Evolutionary conservation across 176 grass and related monocot species (phyloP), one percentile per base, ranked within the genome.

Genomic region (Eleusine coracana): DNA sequence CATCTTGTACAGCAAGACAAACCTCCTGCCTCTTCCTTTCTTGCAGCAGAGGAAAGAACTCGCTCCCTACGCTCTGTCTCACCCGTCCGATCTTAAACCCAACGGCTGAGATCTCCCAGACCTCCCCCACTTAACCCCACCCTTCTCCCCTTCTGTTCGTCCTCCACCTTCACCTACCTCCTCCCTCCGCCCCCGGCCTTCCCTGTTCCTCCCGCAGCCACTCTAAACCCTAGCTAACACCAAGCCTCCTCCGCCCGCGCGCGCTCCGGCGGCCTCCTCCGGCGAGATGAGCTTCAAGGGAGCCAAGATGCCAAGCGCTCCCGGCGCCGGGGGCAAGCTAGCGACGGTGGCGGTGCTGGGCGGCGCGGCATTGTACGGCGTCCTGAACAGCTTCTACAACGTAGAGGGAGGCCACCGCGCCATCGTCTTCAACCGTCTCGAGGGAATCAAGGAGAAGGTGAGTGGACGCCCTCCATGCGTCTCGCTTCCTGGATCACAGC

Each of bases 321-420:
- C 76, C n/a, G 80, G 67, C 29, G 91, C 55, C 1, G 72, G 44
- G 18, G 29, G 79, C 10, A 36, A 46, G 50, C 56, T 94, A 45
- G 49, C 73, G 9, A 94, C 85, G 80, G 83, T 89, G 46, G 87
- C 72, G 80, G 44, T 92, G 64, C 40, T 87, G 0, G 94, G 92
- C 59, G 90, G 94, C 88, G 80, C 80, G 18, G 69, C 78, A 64
- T 44, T 90, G 67, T 89, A 87, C 63, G 86, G 83, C 31, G 88
- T 34, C 63, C 0, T 85, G 18, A 88, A 91, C 70, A 89, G 90
- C 77, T 71, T 97, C 77, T 97, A 93, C 88, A 97, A 93, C 81
- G 91, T 97, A 54, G 94, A 97, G 65, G 91, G 91, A 6, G 94
- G 94, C 29, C 94, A 97, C 68, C 94, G 94, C 5, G 94, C 94